Base-by-base conservation (phyloP, 306 rosid genomes). In the Medicago lupulina region DNA sequence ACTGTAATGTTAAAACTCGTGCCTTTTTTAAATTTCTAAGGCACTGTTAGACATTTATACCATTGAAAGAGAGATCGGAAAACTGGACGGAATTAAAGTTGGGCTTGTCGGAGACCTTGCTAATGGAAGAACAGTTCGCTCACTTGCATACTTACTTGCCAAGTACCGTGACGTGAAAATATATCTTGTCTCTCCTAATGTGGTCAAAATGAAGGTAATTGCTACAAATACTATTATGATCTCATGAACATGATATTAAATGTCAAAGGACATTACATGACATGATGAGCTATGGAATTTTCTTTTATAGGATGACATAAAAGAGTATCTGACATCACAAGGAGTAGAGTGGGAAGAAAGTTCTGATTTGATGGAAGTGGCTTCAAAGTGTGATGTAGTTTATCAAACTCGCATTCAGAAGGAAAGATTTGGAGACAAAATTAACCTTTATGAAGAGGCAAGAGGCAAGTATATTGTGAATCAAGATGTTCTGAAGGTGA, bases 71-170 rank as follows among this genome's bases (percentile, higher is more conserved):
- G 93, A 89, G 85, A 83, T 91, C 13, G 96, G 97, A 82, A 87
- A 83, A 78, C 74, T 91, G 18, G 97, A 94, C 23, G 93, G 93
- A 17, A 92, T 91, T 17, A 90, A 70, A 81, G 93, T 94, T 76
- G 98, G 90, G 44, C 94, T 88, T 55, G 96, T 94, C 9, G 97
- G 97, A 74, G 98, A 90, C 84, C 98, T 91, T 70, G 95, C 95
- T 8, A 91, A 88, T 31, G 98, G 97, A 41, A 91, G 98, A 73
- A 94, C 98, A 7, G 97, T 92, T 65, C 95, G 93, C 58, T 94
- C 98, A 7, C 92, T 94, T 21, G 98, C 98, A 44, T 94, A 88
- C 83, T 86, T 94, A 83, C 97, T 91, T 11, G 85, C 95, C 71
- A 91, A 86, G 82, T 94, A 90, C 81, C 36, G 76, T 7, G 87